Conservation (phyloP, 2,329 filamentous ascomycete species). For the Fusarium vanettenii region DNA sequence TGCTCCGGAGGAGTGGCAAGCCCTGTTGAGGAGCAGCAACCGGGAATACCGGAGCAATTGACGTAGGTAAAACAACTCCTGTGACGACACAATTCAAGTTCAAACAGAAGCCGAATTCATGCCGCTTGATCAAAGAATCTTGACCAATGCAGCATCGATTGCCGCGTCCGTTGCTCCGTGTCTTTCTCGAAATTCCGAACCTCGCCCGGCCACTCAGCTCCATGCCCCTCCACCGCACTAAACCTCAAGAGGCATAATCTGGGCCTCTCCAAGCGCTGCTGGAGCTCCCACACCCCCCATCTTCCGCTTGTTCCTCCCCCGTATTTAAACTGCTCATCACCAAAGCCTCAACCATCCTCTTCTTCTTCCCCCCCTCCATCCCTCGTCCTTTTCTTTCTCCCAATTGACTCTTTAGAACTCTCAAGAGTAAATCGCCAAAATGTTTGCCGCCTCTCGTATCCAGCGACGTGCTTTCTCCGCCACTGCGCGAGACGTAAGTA, state of each 20-base stretch:
- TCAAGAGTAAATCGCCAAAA: constrained; percentile 53
- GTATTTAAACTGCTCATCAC: constrained; percentile 43
- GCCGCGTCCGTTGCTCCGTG: constrained; percentile 29
- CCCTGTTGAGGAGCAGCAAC: not conserved
- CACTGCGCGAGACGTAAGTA: constrained; percentile 78
- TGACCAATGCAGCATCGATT: not conserved
- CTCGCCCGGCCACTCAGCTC: constrained; percentile 38
- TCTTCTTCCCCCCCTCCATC: constrained; percentile 34
- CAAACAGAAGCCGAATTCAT: not conserved
- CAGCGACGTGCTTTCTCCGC: constrained; percentile 86
- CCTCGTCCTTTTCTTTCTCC: constrained; percentile 36
- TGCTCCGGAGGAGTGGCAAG: not conserved
- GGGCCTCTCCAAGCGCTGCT: constrained; percentile 1
- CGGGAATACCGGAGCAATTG: not conserved
- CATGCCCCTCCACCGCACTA: constrained; percentile 14
- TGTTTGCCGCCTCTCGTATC: constrained; percentile 79
- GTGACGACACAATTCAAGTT: not conserved
- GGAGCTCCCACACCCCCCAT: constrained; percentile 34
- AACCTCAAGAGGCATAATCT: constrained; percentile 6
- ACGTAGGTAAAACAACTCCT: not conserved
- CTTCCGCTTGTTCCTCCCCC: constrained; percentile 31
- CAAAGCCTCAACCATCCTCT: constrained; percentile 29
- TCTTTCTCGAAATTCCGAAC: constrained; percentile 40
- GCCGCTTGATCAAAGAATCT: not conserved
- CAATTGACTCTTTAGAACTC: constrained; percentile 34